Conservation (phyloP, 768 basidiomycete species). For the Trametes elegans region DNA sequence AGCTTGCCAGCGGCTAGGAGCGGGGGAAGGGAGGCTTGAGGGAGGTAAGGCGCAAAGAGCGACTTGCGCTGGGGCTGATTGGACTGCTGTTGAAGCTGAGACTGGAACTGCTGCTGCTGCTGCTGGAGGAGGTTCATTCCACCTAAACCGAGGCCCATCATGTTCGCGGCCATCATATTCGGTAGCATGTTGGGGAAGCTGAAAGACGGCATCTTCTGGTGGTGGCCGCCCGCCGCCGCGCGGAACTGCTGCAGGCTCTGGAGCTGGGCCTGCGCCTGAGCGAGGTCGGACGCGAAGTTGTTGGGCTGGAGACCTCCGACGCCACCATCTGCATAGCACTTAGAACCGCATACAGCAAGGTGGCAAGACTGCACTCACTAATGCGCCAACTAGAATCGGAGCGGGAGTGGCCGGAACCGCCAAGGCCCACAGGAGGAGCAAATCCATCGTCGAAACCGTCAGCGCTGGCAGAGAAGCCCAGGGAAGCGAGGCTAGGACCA, state of each 20-base stretch:
- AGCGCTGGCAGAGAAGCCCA: constrained; percentile 48
- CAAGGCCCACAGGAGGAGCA: constrained; percentile 51
- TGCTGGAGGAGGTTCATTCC: constrained; percentile 87
- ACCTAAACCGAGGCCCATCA: constrained; percentile 86
- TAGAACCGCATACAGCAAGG: constrained; percentile 6
- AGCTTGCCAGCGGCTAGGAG: constrained; percentile 95
- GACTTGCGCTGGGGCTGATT: constrained; percentile 95
- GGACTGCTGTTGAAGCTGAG: constrained; percentile 90
- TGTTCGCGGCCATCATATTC: constrained; percentile 95
- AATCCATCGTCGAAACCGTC: constrained; percentile 85
- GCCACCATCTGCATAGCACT: constrained; percentile 59
- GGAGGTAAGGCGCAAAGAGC: constrained; percentile 96
- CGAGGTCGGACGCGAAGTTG: constrained; percentile 79
- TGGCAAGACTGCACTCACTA: constrained; percentile 48
- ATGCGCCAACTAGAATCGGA: constrained; percentile 88
- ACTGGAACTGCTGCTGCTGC: constrained; percentile 93
- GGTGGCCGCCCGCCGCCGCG: constrained; percentile 90
- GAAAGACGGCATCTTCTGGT: constrained; percentile 96
- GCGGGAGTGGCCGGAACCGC: constrained; percentile 70
- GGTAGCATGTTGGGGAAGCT: constrained; percentile 98
- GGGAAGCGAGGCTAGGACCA: constrained; percentile 44
- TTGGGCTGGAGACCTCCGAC: constrained; percentile 51
- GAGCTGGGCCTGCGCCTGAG: constrained; percentile 95
- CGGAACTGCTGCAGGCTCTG: constrained; percentile 97
- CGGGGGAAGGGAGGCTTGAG: constrained; percentile 95